Evolutionary conservation across 768 basidiomycete genomes (phyloP).

Genomic region (Auricularia sp.): DNA sequence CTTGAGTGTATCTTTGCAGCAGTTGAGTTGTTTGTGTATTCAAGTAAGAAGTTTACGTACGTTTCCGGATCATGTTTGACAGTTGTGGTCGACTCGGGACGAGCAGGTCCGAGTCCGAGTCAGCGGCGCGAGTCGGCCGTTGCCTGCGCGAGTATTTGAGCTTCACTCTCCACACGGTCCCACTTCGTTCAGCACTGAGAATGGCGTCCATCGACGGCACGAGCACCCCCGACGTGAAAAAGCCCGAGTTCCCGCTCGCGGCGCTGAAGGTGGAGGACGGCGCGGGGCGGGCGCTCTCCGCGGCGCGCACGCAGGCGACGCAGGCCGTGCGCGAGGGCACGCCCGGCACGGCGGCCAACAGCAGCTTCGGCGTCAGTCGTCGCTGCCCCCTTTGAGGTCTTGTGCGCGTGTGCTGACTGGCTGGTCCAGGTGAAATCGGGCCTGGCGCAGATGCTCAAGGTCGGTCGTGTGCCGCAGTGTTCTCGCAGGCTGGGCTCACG

Average conservation of each 20-base stretch:
- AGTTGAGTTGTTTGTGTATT: too few relatives aligned
- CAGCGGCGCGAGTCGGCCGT: too few relatives aligned
- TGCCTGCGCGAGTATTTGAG: too few relatives aligned
- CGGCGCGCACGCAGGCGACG: background rate
- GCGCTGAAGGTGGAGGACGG: background rate
- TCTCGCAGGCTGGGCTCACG: constrained; percentile 7
- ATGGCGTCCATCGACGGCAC: background rate
- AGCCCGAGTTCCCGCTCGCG: background rate
- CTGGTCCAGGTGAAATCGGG: constrained; percentile 72
- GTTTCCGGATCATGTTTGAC: too few relatives aligned
- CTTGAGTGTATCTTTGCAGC: too few relatives aligned
- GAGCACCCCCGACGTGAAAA: background rate
- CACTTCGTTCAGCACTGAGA: too few relatives aligned
- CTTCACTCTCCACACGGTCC: too few relatives aligned
- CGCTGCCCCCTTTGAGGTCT: background rate
- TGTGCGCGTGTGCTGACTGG: background rate
- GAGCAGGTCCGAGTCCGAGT: too few relatives aligned
- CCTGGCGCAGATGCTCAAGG: constrained; percentile 95
- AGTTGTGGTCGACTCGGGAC: too few relatives aligned
- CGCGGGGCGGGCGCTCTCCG: background rate
- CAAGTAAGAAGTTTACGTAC: too few relatives aligned
- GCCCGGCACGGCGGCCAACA: background rate
- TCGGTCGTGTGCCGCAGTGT: constrained; percentile 17
- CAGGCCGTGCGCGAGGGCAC: constrained; percentile 2
- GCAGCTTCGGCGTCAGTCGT: background rate